Evolutionary conservation across 2,329 filamentous ascomycete genomes (phyloP).

Genomic region (Lasiodiplodia sp.): DNA sequence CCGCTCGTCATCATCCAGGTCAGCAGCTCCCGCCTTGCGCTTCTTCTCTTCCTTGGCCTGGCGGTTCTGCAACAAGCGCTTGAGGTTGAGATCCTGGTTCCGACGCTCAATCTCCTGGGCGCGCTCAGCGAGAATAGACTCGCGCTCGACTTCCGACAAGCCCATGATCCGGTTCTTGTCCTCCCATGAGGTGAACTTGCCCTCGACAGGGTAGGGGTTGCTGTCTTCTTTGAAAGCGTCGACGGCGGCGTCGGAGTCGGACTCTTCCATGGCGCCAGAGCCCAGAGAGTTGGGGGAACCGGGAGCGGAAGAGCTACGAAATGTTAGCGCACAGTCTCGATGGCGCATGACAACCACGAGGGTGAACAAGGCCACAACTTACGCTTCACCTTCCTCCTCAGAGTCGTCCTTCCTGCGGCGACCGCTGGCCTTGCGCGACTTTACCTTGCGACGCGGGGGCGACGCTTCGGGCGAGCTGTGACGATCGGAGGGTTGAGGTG

Average conservation of each 20-base stretch:
- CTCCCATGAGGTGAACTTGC: constrained; percentile 71
- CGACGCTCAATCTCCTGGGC: constrained; percentile 82
- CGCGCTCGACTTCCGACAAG: constrained; percentile 89
- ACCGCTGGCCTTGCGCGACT: constrained; percentile 58
- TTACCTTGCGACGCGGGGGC: constrained; percentile 58
- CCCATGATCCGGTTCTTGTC: constrained; percentile 72
- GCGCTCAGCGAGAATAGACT: constrained; percentile 88
- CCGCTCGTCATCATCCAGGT: constrained; percentile 77
- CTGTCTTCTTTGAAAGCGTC: constrained; percentile 63
- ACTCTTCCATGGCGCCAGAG: constrained; percentile 89
- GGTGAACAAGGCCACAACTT: constrained; percentile 54
- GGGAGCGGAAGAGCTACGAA: constrained; percentile 68
- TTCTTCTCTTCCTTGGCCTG: constrained; percentile 72
- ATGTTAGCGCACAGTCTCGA: constrained; percentile 8
- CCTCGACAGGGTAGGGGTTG: constrained; percentile 83
- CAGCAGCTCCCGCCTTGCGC: constrained; percentile 79
- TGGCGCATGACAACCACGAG: neutral
- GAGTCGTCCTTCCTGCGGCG: constrained; percentile 30
- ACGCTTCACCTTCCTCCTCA: constrained; percentile 86
- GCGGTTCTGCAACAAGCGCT: constrained; percentile 61
- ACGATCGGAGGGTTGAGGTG: constrained; percentile 45
- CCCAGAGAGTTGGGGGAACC: constrained; percentile 76
- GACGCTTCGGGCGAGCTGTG: constrained; percentile 44
- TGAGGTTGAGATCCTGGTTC: constrained; percentile 81
- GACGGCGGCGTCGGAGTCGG: constrained; percentile 61